These are phyloP conservation scores for Calvatia gigantea DNA, from an alignment of 768 basidiomycete species.

Conservation along the genomic window DNA sequence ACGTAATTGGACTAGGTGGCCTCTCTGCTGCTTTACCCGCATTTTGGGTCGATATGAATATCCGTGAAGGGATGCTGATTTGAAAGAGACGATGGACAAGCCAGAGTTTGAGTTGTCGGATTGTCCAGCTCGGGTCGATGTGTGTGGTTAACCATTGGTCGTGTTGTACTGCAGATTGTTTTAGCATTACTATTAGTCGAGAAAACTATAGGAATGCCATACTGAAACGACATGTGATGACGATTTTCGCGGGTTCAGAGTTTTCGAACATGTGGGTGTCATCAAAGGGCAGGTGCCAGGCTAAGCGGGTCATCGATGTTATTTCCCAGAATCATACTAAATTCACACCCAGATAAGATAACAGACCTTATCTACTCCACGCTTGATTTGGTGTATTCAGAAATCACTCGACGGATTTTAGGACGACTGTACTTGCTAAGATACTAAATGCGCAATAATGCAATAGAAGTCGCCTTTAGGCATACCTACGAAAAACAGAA, in stretches of 20 bases:
- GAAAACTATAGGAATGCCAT: not conserved
- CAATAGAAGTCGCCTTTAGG: no score
- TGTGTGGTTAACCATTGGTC: conserved; percentile 81
- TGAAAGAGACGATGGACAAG: conserved; percentile 53
- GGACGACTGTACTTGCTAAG: no score
- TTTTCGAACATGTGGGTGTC: no score
- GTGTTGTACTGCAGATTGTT: conserved; percentile 41
- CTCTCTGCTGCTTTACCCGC: conserved; percentile 23
- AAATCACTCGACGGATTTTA: no score
- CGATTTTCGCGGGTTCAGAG: not conserved
- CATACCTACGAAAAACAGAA: no score
- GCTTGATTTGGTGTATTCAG: no score
- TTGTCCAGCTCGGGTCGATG: conserved; percentile 55
- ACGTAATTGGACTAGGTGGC: conserved; percentile 66
- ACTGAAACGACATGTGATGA: conserved; percentile 13
- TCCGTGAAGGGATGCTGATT: conserved; percentile 29
- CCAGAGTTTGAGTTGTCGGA: conserved; percentile 61
- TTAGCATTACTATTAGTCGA: conserved; percentile 5
- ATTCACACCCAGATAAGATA: conserved; percentile 11
- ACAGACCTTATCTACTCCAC: conserved; percentile 10
- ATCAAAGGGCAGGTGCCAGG: no score
- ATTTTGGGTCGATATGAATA: conserved; percentile 16
- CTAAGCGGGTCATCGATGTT: no score
- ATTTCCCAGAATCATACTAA: not conserved
- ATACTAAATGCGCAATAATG: no score